Evolutionary conservation across 805 yeast genomes (phyloP).

Genomic region (Yarrowia sp.): DNA sequence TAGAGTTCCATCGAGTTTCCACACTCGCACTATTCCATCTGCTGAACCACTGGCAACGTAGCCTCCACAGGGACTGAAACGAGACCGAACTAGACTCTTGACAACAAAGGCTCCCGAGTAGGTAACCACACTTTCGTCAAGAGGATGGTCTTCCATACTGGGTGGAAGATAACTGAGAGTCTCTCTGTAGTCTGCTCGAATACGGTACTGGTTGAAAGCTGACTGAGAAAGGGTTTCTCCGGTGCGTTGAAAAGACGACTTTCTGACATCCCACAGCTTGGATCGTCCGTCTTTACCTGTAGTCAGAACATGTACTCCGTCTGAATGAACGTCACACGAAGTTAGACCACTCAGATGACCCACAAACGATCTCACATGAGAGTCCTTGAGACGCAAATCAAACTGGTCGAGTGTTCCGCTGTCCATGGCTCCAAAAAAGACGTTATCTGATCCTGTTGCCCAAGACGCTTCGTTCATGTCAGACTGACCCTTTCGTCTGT

Average conservation of each 20-base stretch:
- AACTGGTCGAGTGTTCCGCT: background rate
- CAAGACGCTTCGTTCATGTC: background rate
- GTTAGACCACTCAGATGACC: slow-evolving; percentile 21
- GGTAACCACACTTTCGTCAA: slow-evolving; percentile 19
- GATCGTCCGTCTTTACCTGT: slow-evolving; percentile 11
- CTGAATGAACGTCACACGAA: slow-evolving; percentile 6
- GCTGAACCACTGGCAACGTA: slow-evolving; percentile 22
- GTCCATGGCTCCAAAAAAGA: slow-evolving; percentile 1
- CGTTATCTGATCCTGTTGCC: background rate
- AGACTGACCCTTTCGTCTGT: background rate
- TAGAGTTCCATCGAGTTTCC: slow-evolving; percentile 15
- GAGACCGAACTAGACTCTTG: slow-evolving; percentile 14
- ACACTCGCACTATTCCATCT: slow-evolving; percentile 11
- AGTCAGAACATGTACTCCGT: background rate
- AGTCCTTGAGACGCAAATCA: background rate
- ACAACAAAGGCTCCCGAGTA: slow-evolving; percentile 9
- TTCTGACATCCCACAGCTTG: slow-evolving; percentile 17
- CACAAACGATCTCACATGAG: slow-evolving; percentile 1
- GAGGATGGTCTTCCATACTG: slow-evolving; percentile 13
- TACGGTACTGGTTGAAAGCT: background rate
- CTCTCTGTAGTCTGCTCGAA: slow-evolving; percentile 8
- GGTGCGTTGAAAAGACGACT: background rate
- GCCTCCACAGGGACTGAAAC: slow-evolving; percentile 18
- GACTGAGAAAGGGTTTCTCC: background rate
- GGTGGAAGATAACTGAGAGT: slow-evolving; percentile 10